These are phyloP conservation scores for Spinellus fusiger DNA, from an alignment of 192 early-diverging fungal genomes.

Conservation along the genomic window DNA sequence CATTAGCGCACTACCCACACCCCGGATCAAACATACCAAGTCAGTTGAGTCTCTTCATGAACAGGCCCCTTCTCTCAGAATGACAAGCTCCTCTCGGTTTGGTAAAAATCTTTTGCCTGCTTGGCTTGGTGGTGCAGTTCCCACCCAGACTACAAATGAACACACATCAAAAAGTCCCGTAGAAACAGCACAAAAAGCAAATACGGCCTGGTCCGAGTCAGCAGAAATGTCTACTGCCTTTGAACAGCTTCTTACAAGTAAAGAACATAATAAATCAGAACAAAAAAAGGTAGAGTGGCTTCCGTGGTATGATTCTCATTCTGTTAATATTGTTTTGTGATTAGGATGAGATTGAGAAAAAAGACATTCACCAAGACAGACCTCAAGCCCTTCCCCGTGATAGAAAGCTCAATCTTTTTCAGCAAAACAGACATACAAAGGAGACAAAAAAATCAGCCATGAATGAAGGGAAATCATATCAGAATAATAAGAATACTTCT, in stretches of 20 bases:
- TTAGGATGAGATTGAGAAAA: constrained; percentile 44
- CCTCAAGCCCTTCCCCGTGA: constrained; percentile 34
- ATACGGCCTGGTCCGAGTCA: background rate
- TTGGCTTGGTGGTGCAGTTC: constrained; percentile 16
- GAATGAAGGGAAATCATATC: constrained; percentile 8
- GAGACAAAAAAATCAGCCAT: background rate
- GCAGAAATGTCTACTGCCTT: constrained; percentile 3
- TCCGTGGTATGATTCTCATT: too few relatives aligned
- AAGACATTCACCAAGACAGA: constrained; percentile 29
- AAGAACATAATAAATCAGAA: background rate
- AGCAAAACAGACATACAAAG: constrained; percentile 32
- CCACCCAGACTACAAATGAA: background rate
- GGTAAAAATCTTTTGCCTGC: constrained; percentile 20
- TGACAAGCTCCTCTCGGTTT: constrained; percentile 18
- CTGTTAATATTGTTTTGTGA: background rate
- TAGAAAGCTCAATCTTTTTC: constrained; percentile 30
- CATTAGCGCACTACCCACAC: too few relatives aligned
- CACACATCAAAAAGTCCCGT: background rate
- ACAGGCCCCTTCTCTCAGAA: background rate
- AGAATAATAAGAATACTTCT: background rate
- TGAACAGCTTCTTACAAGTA: constrained; percentile 13
- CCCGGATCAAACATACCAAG: background rate
- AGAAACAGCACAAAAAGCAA: background rate
- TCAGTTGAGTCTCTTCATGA: background rate
- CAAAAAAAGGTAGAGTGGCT: background rate